A percentile compares a stretch with the other conserved stretches of the same genome.
These are phyloP conservation scores for Diaporthe longicolla DNA, from an alignment of 2,329 filamentous ascomycete species.

Conservation along the genomic window DNA sequence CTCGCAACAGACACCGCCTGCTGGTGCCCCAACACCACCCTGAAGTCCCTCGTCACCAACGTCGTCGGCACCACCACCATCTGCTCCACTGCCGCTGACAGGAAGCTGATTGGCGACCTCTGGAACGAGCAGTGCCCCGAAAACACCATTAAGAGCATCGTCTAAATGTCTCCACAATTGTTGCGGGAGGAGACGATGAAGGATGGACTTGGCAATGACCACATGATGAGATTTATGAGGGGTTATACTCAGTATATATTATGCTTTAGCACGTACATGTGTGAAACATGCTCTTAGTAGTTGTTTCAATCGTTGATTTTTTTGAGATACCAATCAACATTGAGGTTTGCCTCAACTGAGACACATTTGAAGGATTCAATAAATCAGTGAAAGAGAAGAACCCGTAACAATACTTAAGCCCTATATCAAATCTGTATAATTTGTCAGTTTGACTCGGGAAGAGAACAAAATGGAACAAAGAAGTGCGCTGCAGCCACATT, in stretches of 20 bases:
- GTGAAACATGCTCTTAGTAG: background rate
- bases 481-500: accelerated
- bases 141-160: background rate
- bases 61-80: background rate
- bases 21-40: conserved; percentile 12
- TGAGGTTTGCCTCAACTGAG: no score
- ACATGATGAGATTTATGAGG: conserved; percentile 13
- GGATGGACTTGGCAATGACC: conserved; percentile 1
- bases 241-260: background rate
- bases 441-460: no score
- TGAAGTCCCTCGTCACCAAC: background rate
- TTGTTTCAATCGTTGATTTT: background rate
- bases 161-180: background rate
- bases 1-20: background rate
- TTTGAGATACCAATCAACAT: background rate
- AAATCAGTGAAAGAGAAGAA: no score
- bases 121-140: conserved; percentile 20
- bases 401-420: no score
- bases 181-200: background rate
- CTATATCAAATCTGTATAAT: no score
- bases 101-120: background rate
- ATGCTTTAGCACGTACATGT: background rate
- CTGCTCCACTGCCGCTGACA: background rate
- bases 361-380: no score
- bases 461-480: background rate